Conservation (phyloP, 371 early-diverging fungal genomes). For the Sporodiniella umbellata region DNA sequence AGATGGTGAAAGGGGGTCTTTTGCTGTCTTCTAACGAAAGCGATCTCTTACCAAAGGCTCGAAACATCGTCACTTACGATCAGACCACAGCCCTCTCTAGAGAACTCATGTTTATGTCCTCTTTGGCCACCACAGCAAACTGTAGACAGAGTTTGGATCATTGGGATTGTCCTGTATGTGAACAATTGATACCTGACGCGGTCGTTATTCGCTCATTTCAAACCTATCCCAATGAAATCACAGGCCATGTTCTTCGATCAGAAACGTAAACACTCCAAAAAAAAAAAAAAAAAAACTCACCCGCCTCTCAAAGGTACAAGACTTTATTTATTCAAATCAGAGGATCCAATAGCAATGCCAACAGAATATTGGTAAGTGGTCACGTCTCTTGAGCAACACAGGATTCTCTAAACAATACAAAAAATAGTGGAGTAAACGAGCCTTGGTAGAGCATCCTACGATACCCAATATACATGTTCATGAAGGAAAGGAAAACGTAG, state of each 20-base stretch:
- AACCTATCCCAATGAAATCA: slow-evolving; percentile 13
- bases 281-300: background rate
- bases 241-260: slow-evolving; percentile 10
- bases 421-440: background rate
- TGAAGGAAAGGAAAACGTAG: slow-evolving; percentile 2
- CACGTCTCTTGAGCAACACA: too few relatives aligned
- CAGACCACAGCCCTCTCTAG: background rate
- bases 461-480: slow-evolving; percentile 11
- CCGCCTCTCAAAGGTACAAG: background rate
- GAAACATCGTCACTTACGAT: background rate
- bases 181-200: slow-evolving; percentile 12
- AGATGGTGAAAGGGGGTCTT: background rate
- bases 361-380: slow-evolving; percentile 4
- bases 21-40: background rate
- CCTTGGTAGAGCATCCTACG: slow-evolving; percentile 4
- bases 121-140: slow-evolving; percentile 8
- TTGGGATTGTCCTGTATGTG: slow-evolving; percentile 21
- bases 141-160: slow-evolving; percentile 17
- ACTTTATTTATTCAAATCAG: slow-evolving; percentile 9
- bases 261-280: slow-evolving; percentile 4
- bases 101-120: background rate
- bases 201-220: slow-evolving; percentile 8
- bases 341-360: slow-evolving; percentile 3
- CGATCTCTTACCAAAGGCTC: background rate
- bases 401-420: too few relatives aligned